Conservation (phyloP, 2,329 filamentous ascomycete species). For the Amesomyces nigricolor region DNA sequence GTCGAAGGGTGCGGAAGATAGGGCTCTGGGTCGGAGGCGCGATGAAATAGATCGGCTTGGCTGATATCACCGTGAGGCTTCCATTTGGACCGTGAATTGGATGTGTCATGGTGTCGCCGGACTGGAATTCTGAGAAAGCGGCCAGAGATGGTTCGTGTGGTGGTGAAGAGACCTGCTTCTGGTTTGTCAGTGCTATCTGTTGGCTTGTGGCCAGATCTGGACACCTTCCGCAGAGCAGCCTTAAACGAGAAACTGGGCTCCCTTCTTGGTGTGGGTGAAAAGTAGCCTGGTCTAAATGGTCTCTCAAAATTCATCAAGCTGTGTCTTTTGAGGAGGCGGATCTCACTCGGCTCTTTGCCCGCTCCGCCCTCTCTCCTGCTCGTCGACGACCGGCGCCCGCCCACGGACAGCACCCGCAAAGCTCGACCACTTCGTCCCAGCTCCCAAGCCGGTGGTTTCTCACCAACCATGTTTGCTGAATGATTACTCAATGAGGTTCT, state of each 20-base stretch:
- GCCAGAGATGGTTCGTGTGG: not conserved
- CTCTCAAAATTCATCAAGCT: not conserved
- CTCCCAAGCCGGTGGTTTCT: not conserved
- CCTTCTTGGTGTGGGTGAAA: not conserved
- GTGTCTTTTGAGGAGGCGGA: not conserved
- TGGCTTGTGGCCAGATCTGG: not conserved
- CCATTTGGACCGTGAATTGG: not conserved
- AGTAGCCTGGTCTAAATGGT: not conserved
- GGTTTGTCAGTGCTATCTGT: constrained; percentile 4
- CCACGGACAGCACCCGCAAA: constrained; percentile 9
- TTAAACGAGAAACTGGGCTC: constrained; percentile 16
- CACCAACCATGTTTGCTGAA: not conserved
- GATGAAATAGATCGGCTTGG: no score
- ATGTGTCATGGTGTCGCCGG: not conserved
- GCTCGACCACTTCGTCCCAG: not conserved
- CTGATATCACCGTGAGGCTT: no score
- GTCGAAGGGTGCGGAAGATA: not conserved
- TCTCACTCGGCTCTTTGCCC: not conserved
- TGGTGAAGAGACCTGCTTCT: constrained; percentile 6
- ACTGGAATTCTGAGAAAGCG: constrained; percentile 10
- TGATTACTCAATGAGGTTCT: not conserved
- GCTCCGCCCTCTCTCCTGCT: not conserved
- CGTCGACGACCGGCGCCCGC: not conserved
- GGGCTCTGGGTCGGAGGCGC: no score
- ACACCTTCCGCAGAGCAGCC: constrained; percentile 14